These are phyloP conservation scores for Nephelium lappaceum DNA, from an alignment of 345 rosid species.

Conservation along the genomic window DNA sequence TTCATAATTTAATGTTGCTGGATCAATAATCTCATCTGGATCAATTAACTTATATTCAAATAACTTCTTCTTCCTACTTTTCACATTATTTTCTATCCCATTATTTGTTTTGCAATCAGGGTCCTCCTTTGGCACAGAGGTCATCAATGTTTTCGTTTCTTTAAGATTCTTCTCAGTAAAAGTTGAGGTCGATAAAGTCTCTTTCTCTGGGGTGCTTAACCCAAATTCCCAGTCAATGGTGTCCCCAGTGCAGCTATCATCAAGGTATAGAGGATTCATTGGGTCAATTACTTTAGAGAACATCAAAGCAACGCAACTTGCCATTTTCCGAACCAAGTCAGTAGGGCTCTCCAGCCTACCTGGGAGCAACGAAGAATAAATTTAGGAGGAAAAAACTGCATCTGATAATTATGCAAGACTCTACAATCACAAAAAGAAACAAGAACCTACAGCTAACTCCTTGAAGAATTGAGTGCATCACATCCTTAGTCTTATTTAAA, in stretches of 20 bases:
- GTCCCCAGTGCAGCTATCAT: constrained; percentile 69
- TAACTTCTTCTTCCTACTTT: constrained; percentile 44
- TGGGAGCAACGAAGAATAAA: constrained; percentile 43
- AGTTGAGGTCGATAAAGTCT: constrained; percentile 31
- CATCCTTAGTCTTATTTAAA: constrained; percentile 68
- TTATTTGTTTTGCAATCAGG: constrained; percentile 23
- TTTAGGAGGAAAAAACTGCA: constrained; percentile 22
- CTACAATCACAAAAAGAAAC: constrained; percentile 22
- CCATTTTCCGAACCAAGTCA: constrained; percentile 84
- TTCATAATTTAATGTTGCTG: constrained; percentile 61
- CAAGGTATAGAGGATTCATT: constrained; percentile 83
- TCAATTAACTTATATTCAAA: constrained; percentile 54
- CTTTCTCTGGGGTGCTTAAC: constrained; percentile 40
- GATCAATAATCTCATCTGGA: constrained; percentile 94
- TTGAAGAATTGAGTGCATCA: constrained; percentile 84
- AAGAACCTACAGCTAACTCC: constrained; percentile 84
- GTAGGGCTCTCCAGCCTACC: constrained; percentile 91
- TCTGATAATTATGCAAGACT: constrained; percentile 25
- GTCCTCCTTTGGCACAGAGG: constrained; percentile 37
- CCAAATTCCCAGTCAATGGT: constrained; percentile 89
- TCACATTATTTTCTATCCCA: constrained; percentile 28
- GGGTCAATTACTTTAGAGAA: constrained; percentile 93
- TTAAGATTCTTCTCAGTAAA: constrained; percentile 28
- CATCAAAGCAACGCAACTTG: constrained; percentile 73
- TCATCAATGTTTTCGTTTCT: constrained; percentile 35